phyloP scores from a whole-genome alignment of 805 yeast species.

The Kodamaea laetipori region DNA sequence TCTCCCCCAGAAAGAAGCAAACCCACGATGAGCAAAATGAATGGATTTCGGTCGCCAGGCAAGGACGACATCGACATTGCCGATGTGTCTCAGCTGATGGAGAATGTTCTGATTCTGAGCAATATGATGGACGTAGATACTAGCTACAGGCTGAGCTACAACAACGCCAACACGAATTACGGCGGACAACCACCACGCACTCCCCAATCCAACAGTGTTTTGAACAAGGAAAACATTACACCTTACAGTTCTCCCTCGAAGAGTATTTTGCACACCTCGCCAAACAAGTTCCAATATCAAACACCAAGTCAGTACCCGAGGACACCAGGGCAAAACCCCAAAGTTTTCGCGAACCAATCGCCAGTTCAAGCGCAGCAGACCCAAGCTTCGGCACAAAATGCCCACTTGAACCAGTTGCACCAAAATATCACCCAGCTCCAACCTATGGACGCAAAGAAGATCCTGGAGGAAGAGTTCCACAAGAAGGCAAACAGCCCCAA shows the following conservation, averaged over 20 bases:
- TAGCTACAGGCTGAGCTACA: constrained; percentile 22
- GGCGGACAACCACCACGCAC: constrained; percentile 15
- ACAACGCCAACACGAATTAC: background rate
- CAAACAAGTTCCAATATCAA: constrained; percentile 15
- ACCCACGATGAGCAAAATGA: constrained; percentile 9
- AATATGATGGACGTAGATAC: constrained; percentile 42
- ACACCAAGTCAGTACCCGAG: background rate
- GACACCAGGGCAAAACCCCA: constrained; percentile 9
- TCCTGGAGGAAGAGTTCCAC: constrained; percentile 49
- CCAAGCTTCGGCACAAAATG: constrained; percentile 1
- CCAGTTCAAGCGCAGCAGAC: background rate
- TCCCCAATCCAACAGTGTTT: constrained; percentile 16
- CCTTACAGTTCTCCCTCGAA: constrained; percentile 38
- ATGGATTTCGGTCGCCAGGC: constrained; percentile 9
- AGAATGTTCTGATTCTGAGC: constrained; percentile 40
- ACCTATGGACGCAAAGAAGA: constrained; percentile 24
- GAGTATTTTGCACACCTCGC: constrained; percentile 38
- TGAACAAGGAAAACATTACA: constrained; percentile 41
- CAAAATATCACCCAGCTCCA: constrained; percentile 37
- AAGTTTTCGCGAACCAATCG: background rate
- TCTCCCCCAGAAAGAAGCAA: background rate
- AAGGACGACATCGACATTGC: constrained; percentile 22
- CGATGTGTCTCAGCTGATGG: constrained; percentile 45
- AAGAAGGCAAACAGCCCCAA: constrained; percentile 67
- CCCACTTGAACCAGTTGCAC: constrained; percentile 19